phyloP scores from a whole-genome alignment of 208 protist species.

The Wallacemonas rigidus region DNA sequence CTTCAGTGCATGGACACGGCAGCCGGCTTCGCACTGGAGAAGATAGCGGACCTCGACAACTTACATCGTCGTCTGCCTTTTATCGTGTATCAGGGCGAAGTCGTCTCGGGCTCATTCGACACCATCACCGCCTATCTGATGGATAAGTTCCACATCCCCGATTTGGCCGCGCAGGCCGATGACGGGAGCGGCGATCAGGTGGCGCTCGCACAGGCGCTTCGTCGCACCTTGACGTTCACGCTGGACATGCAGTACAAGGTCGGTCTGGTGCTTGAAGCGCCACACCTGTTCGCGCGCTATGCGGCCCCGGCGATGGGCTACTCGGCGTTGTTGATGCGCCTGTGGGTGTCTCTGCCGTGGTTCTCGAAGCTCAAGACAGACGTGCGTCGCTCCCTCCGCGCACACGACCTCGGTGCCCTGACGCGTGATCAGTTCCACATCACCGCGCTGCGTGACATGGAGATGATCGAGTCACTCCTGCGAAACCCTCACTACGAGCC shows the following conservation, averaged over 20 bases:
- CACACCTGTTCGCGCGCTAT: slow-evolving; percentile 35
- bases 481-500: slow-evolving; percentile 15
- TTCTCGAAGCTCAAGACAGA: slow-evolving; percentile 18
- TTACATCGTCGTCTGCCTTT: slow-evolving; percentile 27
- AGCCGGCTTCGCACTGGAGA: background rate
- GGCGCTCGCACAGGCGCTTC: slow-evolving; percentile 39
- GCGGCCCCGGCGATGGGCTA: slow-evolving; percentile 31
- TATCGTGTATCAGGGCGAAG: slow-evolving; percentile 33
- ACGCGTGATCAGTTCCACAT: slow-evolving; percentile 37
- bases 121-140: slow-evolving; percentile 35
- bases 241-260: slow-evolving; percentile 37
- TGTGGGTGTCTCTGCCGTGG: slow-evolving; percentile 25
- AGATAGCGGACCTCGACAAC: background rate
- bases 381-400: slow-evolving; percentile 2
- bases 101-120: slow-evolving; percentile 15
- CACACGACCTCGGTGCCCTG: slow-evolving; percentile 26
- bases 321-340: slow-evolving; percentile 21
- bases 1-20: slow-evolving; percentile 5
- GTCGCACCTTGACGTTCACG: slow-evolving; percentile 35
- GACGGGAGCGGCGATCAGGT: slow-evolving; percentile 24
- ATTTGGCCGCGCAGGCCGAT: slow-evolving; percentile 12
- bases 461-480: slow-evolving; percentile 46
- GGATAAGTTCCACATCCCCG: slow-evolving; percentile 25
- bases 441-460: slow-evolving; percentile 34
- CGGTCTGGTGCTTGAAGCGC: slow-evolving; percentile 34